Conservation (phyloP, 768 basidiomycete species). For the Boletus rubroflammeus region DNA sequence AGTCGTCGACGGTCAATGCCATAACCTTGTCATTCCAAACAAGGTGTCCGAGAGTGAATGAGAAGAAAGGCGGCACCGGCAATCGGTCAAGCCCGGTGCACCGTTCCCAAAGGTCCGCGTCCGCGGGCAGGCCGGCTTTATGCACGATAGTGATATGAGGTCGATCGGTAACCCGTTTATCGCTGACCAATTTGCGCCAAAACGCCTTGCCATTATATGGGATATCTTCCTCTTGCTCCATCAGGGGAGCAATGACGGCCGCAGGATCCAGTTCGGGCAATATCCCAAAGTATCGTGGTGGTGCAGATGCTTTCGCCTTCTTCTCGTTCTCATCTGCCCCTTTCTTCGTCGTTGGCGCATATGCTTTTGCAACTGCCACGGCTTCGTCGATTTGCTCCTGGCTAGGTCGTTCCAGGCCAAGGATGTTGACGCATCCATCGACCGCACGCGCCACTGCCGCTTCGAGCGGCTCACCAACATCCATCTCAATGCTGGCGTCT, state of each 20-base stretch:
- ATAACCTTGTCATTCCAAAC: slow-evolving; percentile 80
- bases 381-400: slow-evolving; percentile 51
- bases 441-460: slow-evolving; percentile 56
- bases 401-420: slow-evolving; percentile 52
- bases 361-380: slow-evolving; percentile 39
- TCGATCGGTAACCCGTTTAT: slow-evolving; percentile 46
- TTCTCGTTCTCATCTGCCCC: slow-evolving; percentile 16
- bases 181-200: slow-evolving; percentile 45
- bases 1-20: slow-evolving; percentile 67
- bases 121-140: slow-evolving; percentile 40
- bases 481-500: slow-evolving; percentile 67
- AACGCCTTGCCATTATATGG: slow-evolving; percentile 36
- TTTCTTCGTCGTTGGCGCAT: slow-evolving; percentile 33
- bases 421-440: slow-evolving; percentile 49
- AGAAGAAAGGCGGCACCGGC: slow-evolving; percentile 49
- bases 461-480: slow-evolving; percentile 52
- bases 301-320: slow-evolving; percentile 19
- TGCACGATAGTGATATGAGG: slow-evolving; percentile 93
- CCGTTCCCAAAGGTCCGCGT: slow-evolving; percentile 42
- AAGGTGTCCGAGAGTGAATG: slow-evolving; percentile 55
- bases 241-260: slow-evolving; percentile 40
- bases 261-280: slow-evolving; percentile 68
- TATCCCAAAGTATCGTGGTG: slow-evolving; percentile 74
- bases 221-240: slow-evolving; percentile 35
- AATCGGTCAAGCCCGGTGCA: slow-evolving; percentile 17